phyloP scores from a whole-genome alignment of 2,329 filamentous ascomycete genomes.

The Xylariales sp. region DNA sequence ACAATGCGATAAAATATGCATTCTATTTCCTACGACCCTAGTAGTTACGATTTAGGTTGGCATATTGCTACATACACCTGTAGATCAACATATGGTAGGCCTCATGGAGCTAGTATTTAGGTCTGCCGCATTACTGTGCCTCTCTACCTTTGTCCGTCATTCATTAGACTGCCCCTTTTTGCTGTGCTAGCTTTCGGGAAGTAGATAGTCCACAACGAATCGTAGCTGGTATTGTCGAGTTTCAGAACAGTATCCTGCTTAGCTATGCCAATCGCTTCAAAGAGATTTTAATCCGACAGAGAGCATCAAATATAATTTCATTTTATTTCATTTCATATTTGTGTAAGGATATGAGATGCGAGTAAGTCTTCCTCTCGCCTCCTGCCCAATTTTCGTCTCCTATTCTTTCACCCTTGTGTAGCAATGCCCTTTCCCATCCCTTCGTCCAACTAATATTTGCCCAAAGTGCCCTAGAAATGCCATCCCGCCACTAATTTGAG shows the following conservation, averaged over 20 bases:
- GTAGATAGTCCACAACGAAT: no score
- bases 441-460: not conserved
- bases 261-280: not conserved
- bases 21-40: no score
- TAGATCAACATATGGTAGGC: no score
- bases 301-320: not conserved
- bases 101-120: no score
- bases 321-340: slow-evolving; percentile 4
- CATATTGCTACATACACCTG: no score
- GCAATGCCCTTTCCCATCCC: not conserved
- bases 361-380: slow-evolving; percentile 6
- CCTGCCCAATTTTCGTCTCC: not conserved
- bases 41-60: no score
- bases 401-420: not conserved
- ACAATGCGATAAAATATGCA: no score
- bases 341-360: slow-evolving; percentile 18
- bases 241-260: not conserved
- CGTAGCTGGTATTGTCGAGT: not conserved
- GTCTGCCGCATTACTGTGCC: no score
- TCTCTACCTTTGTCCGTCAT: no score
- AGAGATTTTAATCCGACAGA: not conserved
- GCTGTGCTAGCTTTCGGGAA: not conserved
- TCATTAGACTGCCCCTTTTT: not conserved
- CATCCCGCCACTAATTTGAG: not conserved
- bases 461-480: slow-evolving; percentile 13